Evolutionary conservation across 495 filamentous ascomycete species (phyloP), one percentile per base, ranked within the genome.

Genomic region (Collariella sp.): DNA sequence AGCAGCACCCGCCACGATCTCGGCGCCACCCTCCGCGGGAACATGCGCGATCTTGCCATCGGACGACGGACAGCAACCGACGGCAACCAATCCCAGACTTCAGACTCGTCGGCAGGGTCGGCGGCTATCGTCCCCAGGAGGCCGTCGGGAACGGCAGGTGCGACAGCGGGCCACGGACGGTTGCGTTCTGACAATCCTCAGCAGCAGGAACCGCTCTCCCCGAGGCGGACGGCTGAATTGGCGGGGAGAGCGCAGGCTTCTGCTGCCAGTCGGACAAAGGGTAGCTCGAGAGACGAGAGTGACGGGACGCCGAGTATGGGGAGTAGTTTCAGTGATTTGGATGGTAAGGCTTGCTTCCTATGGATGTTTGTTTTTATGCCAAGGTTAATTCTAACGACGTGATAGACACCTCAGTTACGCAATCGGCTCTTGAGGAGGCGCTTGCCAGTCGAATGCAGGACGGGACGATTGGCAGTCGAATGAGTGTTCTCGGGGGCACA

Each of bases 241-340:
- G 67, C 78, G 5, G 77, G 76, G n/a, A 71, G 77, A 15, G 85
- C 80, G 60, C 80, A 80, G 2, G 72, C 7, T 26, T 5, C 7
- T 36, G 42, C 6, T 7, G 39, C 20, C 72, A 50, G 6, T 29
- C 10, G 60, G 36, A 64, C 67, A 20, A 80, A 78, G 47, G 71
- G 76, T 11, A 78, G 75, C 10, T 74, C 72, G 13, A 76, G 80
- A 47, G 85, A 88, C 36, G 78, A 82, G 6, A 95, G 89, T 60
- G 89, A 95, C 55, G 89, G 83, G 3, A 90, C 88, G 2, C 93
- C 90, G 0, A 98, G 94, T 60, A 97, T 97, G 87, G 89, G 91
- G 1, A 96, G 90, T 64, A 96, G 91, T 66, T 98, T 95, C 64
- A 96, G 91, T 68, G 93, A 98, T 72, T 75, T 98, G 24, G 94